Evolutionary conservation across 129 eudicot species (phyloP).

Genomic region (Flaveria bidentis): DNA sequence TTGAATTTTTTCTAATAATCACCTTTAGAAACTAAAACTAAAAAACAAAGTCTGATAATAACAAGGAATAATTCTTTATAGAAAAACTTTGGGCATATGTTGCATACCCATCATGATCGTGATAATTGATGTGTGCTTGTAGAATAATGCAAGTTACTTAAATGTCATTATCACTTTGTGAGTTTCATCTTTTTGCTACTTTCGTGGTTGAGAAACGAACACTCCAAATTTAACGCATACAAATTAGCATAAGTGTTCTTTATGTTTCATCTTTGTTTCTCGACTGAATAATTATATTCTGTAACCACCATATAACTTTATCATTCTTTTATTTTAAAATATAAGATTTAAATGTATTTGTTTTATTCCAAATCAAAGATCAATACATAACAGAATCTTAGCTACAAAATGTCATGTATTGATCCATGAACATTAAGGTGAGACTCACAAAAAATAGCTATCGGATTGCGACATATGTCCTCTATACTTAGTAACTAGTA

Average conservation of each 20-base stretch:
- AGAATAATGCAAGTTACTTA: conserved; percentile 17
- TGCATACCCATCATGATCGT: not conserved
- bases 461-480: too few relatives aligned
- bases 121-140: conserved; percentile 22
- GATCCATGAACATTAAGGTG: too few relatives aligned
- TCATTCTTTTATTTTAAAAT: not conserved
- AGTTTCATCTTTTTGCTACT: conserved; percentile 34
- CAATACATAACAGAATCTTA: not conserved
- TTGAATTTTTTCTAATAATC: too few relatives aligned
- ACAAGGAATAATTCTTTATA: too few relatives aligned
- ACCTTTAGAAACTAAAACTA: too few relatives aligned
- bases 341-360: not conserved
- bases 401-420: too few relatives aligned
- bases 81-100: too few relatives aligned
- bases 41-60: too few relatives aligned
- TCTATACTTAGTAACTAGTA: too few relatives aligned
- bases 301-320: not conserved
- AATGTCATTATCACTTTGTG: conserved; percentile 12
- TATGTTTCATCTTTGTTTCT: not conserved
- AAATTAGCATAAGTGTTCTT: not conserved
- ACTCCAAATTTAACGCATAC: not conserved
- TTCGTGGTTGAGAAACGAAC: conserved; percentile 26
- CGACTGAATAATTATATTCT: not conserved
- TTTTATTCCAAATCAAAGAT: not conserved
- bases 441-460: too few relatives aligned